phyloP scores from a whole-genome alignment of 2,329 filamentous ascomycete genomes.

The Fusarium sp. region DNA sequence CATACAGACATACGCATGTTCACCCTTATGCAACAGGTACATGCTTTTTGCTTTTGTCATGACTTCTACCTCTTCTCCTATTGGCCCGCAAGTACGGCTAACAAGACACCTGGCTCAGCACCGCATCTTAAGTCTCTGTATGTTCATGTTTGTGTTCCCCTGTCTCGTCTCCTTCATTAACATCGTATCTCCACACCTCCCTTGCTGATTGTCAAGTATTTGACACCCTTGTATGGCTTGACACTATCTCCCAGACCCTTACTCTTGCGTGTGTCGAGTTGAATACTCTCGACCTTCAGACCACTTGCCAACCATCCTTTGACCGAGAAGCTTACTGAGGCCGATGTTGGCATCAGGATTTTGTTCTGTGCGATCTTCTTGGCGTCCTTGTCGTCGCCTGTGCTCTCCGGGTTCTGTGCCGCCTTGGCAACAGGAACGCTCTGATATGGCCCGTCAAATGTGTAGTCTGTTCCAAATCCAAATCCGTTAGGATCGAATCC shows the following conservation, averaged over 20 bases:
- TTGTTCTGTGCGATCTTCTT: slow-evolving; percentile 73
- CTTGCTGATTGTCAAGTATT: slow-evolving; percentile 85
- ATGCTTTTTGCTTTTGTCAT: slow-evolving; percentile 14
- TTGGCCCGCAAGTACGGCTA: slow-evolving; percentile 14
- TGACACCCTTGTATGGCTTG: slow-evolving; percentile 97
- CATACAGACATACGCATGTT: not conserved
- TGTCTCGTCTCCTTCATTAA: slow-evolving; percentile 41
- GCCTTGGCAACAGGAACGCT: slow-evolving; percentile 49
- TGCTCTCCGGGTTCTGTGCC: slow-evolving; percentile 44
- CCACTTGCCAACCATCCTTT: slow-evolving; percentile 76
- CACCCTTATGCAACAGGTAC: not conserved
- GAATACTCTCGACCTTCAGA: slow-evolving; percentile 72
- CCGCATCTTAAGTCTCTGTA: slow-evolving; percentile 5
- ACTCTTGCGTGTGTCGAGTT: slow-evolving; percentile 80
- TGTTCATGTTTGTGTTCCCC: not conserved
- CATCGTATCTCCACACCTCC: slow-evolving; percentile 72
- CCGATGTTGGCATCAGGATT: slow-evolving; percentile 82
- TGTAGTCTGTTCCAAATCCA: slow-evolving; percentile 61
- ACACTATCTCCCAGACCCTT: slow-evolving; percentile 86
- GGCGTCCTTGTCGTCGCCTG: slow-evolving; percentile 58
- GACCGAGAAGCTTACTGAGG: slow-evolving; percentile 75
- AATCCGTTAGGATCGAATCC: slow-evolving; percentile 61
- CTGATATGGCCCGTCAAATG: slow-evolving; percentile 67
- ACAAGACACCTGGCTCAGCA: not conserved
- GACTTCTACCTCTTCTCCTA: not conserved